Evolutionary conservation across 1,284 basidiomycete genomes (phyloP), one percentile per base, ranked within the genome.

Genomic region (Melanopsichium pennsylvanicum): DNA sequence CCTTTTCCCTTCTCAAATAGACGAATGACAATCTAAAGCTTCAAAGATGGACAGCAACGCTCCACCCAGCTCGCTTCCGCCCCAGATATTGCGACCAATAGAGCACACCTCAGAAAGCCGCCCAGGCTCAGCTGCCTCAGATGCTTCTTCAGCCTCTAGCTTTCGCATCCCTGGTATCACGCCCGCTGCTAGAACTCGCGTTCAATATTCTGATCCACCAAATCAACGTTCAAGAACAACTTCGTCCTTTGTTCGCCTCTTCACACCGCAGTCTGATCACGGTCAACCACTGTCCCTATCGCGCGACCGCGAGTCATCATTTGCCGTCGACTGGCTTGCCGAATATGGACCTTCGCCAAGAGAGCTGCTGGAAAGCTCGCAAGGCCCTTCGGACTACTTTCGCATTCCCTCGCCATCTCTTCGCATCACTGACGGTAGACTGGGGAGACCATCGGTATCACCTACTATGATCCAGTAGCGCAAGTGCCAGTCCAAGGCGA

Each of bases 91-190:
- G 22, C 25, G 10, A 19, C 18, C 13, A 1, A 22, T 19, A 10
- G 29, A 41, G 5, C 29, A 22, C 2, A 9, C 16, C 15, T 18
- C 13, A 7, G 23, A n/a, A 3, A 33, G 15, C 22, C 60, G 52
- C 18, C 52, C 60, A 4, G 25, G 9, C 16, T 43, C 60, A 13
- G 41, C 51, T 13, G 27, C 21, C 7, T 67, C 63, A 2, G 34
- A 48, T 6, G 47, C 52, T 16, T 52, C 63, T 33, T 67, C 57
- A 7, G n/a, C 48, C 18, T 52, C 63, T 13, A 49, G 48, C 35
- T 67, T 67, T 33, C 51, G 45, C 15, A 67, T 67, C 15, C 63
- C 63, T 9, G 63, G 63, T 23, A 32, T 66, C 25, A 15, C 26
- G 19, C 47, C 52, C 18, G 15, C 25, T 6, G 36, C 18, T 8